Evolutionary conservation across 495 filamentous ascomycete genomes (phyloP).

Genomic region (Amniculicola lignicola): DNA sequence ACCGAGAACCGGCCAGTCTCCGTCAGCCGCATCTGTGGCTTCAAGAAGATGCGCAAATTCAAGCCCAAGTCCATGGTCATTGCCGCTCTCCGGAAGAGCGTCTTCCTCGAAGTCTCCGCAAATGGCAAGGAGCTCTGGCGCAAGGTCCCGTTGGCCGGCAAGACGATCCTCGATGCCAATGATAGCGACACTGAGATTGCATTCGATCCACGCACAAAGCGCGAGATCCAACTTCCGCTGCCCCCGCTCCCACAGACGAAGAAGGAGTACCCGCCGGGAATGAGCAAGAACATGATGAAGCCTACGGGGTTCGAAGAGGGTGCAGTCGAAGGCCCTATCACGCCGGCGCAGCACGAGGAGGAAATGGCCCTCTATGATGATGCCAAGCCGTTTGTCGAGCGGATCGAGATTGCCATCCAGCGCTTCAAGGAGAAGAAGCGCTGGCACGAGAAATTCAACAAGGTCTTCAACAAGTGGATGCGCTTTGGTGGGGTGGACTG

Average conservation of each 20-base stretch:
- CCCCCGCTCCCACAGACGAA: constrained; percentile 14
- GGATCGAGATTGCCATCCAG: constrained; percentile 82
- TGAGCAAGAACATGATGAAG: constrained; percentile 35
- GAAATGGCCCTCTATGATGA: constrained; percentile 48
- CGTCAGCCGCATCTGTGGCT: constrained; percentile 38
- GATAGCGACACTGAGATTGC: constrained; percentile 23
- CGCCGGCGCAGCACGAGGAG: constrained; percentile 59
- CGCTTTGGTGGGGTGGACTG: constrained; percentile 76
- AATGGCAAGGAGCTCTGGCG: constrained; percentile 36
- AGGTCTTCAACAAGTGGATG: constrained; percentile 76
- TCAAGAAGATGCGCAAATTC: constrained; percentile 41
- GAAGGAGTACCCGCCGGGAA: constrained; percentile 19
- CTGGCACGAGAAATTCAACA: constrained; percentile 57
- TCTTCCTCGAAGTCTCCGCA: constrained; percentile 37
- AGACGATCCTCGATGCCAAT: constrained; percentile 13
- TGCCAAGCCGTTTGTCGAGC: constrained; percentile 43
- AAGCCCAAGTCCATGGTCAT: constrained; percentile 25
- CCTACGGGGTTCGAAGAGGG: constrained; percentile 57
- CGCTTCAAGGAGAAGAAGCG: constrained; percentile 74
- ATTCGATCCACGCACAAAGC: constrained; percentile 20
- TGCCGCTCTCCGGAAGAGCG: constrained; percentile 32
- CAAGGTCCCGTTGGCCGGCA: constrained; percentile 25
- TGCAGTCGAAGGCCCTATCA: constrained; percentile 74
- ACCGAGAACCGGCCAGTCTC: constrained; percentile 38
- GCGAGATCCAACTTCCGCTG: background rate